Base-by-base conservation (phyloP, 257 asterid genomes). In the Striga asiatica region DNA sequence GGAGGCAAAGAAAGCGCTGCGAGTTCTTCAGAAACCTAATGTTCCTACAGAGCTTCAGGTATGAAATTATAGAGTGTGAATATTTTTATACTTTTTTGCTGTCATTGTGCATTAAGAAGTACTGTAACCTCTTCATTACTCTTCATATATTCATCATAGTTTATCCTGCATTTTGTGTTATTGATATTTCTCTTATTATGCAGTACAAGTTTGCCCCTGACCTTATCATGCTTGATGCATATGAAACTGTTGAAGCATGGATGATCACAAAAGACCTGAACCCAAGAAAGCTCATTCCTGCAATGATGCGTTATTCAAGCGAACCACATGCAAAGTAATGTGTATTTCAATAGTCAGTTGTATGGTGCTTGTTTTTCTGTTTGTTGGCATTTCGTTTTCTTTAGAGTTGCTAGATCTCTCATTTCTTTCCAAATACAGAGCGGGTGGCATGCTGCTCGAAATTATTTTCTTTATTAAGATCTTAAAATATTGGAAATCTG, bases 181-280 rank as follows among this genome's bases (percentile, higher is more conserved):
- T 50, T 67, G 67, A 60, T 63, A 43, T 50, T 41, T 55, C 37
- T 74, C 50, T 70, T 49, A 13, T 60, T 65, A 50, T 74, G 78
- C 95, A 91, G 98, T 91, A 87, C 82, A 87, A 91, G 72, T 91
- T 84, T 77, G 97, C 98, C 3, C 95, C 98, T 10, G 97, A 87
- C 24, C 95, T 91, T 57, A 87, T 91, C 67, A 76, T 87, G 94
- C 97, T 91, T 50, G 98, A 91, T 80, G 97, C 98, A 47, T 91
- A 91, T 70, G 98, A 91, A 81, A 87, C 98, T 63, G 94, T 91
- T 62, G 97, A 91, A 76, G 82, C 97, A 54, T 91, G 98, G 98
- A 84, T 91, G 96, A 80, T 80, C 45, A 84, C 89, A 2, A 84
- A 82, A 56, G 88, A 83, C 68, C 76, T 87, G 76, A 80, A 84